Conservation (phyloP, 164 flowering plant species). For the Umbellularia californica region DNA sequence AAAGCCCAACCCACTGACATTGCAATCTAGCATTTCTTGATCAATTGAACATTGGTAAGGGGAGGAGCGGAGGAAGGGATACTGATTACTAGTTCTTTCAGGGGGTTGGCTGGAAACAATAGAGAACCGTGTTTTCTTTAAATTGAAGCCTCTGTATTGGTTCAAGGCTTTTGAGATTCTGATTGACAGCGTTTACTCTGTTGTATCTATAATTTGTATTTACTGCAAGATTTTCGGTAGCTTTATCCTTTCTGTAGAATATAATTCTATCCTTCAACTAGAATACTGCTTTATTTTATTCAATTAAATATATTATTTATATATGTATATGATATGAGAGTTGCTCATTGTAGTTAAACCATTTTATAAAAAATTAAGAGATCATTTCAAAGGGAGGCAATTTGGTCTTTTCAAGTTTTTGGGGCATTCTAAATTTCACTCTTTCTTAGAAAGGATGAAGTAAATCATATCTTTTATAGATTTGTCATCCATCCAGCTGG, state of each 20-base stretch:
- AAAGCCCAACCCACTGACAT: slow-evolving; percentile 1
- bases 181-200: no score
- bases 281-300: no score
- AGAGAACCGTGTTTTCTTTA: no score
- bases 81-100: slow-evolving; percentile 1
- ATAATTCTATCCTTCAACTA: no score
- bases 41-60: slow-evolving; percentile 5
- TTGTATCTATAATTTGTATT: no score
- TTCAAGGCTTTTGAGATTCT: no score
- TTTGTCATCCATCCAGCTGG: background rate
- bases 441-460: background rate
- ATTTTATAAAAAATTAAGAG: background rate
- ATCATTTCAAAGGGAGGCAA: background rate
- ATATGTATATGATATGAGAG: background rate
- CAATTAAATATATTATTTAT: no score
- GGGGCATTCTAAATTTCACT: background rate
- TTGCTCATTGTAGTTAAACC: background rate
- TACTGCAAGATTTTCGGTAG: no score
- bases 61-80: slow-evolving; percentile 7
- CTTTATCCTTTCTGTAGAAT: no score
- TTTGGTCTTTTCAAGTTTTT: background rate
- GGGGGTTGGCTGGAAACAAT: background rate
- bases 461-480: no score
- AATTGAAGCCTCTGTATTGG: no score
- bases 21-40: slow-evolving; percentile 5